These are phyloP conservation scores for Xylariaceae sp. DNA, from an alignment of 2,329 filamentous ascomycete species.

Conservation along the genomic window DNA sequence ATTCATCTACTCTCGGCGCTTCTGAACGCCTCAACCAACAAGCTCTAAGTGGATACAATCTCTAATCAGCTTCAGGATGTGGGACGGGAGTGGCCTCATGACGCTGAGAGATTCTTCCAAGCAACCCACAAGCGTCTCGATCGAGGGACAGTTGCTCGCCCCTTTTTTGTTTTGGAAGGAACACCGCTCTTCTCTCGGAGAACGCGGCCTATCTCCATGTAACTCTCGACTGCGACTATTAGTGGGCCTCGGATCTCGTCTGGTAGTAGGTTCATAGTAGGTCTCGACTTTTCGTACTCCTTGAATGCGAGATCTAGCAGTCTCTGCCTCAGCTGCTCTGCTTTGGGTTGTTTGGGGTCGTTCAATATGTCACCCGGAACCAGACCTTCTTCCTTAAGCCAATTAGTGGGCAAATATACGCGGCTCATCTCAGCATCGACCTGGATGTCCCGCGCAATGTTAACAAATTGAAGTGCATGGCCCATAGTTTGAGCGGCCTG, in stretches of 20 bases:
- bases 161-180: conserved; percentile 31
- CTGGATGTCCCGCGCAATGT: conserved; percentile 75
- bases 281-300: conserved; percentile 61
- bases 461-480: conserved; percentile 76
- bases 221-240: conserved; percentile 73
- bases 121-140: conserved; percentile 41
- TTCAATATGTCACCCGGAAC: conserved; percentile 60
- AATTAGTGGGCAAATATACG: conserved; percentile 70
- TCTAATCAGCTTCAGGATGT: too few relatives aligned
- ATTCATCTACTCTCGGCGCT: too few relatives aligned
- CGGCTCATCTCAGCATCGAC: conserved; percentile 69
- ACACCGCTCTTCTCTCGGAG: conserved; percentile 47
- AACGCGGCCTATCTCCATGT: conserved; percentile 77
- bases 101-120: conserved; percentile 38
- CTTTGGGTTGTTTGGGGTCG: conserved; percentile 51
- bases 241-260: conserved; percentile 65
- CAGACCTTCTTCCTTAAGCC: conserved; percentile 65
- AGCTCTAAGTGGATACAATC: too few relatives aligned
- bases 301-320: conserved; percentile 66
- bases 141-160: conserved; percentile 39
- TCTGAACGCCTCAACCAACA: too few relatives aligned
- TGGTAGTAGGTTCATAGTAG: conserved; percentile 67
- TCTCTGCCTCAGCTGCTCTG: conserved; percentile 57
- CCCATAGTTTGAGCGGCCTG: conserved; percentile 70
- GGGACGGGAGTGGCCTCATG: too few relatives aligned